Percentiles rank a stretch among this genome's conserved stretches.
phyloP scores from a whole-genome alignment of 2,329 filamentous ascomycete genomes.

The Byssoonygena ceratinophila region DNA sequence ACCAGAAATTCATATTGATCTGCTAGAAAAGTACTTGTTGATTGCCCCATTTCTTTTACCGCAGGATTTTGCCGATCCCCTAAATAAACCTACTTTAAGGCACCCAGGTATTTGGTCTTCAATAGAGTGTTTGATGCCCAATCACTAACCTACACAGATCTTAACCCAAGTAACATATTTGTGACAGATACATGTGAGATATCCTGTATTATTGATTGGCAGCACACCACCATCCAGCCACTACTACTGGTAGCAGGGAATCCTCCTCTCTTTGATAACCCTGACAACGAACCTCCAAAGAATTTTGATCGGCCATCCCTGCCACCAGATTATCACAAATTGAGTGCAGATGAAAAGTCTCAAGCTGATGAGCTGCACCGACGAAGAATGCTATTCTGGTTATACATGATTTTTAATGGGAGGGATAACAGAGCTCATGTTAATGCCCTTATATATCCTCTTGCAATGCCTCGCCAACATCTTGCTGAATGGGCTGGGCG shows the following conservation, averaged over 20 bases:
- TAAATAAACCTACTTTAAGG: conserved; percentile 15
- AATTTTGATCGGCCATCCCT: not conserved
- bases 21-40: conserved; percentile 12
- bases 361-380: conserved; percentile 19
- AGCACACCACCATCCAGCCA: conserved; percentile 10
- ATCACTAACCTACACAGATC: too few relatives aligned
- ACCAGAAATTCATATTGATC: conserved; percentile 8
- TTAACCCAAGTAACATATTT: conserved; percentile 12
- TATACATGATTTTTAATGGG: conserved; percentile 21
- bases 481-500: conserved; percentile 20
- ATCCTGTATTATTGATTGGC: conserved; percentile 14
- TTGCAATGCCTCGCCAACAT: conserved; percentile 18
- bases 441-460: conserved; percentile 17
- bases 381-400: conserved; percentile 18
- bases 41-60: conserved; percentile 13
- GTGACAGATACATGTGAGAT: conserved; percentile 10
- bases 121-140: not conserved
- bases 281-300: conserved; percentile 17
- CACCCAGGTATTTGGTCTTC: conserved; percentile 17
- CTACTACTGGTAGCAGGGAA: conserved; percentile 8
- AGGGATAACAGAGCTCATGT: conserved; percentile 21
- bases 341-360: conserved; percentile 9
- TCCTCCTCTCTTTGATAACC: conserved; percentile 20
- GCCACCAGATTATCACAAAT: not conserved
- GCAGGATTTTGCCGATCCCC: not conserved